Conservation (phyloP, 2,329 filamentous ascomycete species). For the Diaporthe australafricana region DNA sequence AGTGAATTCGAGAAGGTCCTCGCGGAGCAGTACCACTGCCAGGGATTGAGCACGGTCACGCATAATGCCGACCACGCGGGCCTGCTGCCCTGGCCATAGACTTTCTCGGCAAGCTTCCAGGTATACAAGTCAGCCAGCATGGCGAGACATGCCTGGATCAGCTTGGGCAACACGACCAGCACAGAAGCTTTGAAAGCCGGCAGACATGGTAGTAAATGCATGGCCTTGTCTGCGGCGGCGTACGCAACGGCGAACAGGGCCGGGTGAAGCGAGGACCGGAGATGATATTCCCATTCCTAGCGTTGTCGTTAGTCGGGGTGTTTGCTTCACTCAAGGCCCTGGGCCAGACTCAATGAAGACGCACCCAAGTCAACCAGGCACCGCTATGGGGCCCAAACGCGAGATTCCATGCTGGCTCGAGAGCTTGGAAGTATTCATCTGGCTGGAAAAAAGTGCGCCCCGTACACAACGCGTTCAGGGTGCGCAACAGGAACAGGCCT, state of each 20-base stretch:
- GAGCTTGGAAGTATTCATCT: slow-evolving; percentile 95
- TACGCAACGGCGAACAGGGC: slow-evolving; percentile 84
- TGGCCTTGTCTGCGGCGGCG: slow-evolving; percentile 67
- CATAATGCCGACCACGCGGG: slow-evolving; percentile 76
- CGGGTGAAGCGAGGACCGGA: slow-evolving; percentile 94
- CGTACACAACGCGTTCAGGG: slow-evolving; percentile 82
- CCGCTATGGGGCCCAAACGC: slow-evolving; percentile 82
- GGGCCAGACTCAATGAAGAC: slow-evolving; percentile 42
- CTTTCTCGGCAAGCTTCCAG: slow-evolving; percentile 80
- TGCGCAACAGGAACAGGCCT: slow-evolving; percentile 74
- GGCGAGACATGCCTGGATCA: slow-evolving; percentile 81
- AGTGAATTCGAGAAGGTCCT: slow-evolving; percentile 94
- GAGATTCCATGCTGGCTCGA: slow-evolving; percentile 93
- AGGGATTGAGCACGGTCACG: slow-evolving; percentile 81
- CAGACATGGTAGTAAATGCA: slow-evolving; percentile 64
- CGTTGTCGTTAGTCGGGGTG: not conserved
- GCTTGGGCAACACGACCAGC: slow-evolving; percentile 78
- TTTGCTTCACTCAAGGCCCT: slow-evolving; percentile 33
- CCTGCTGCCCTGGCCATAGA: slow-evolving; percentile 76
- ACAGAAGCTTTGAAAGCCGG: slow-evolving; percentile 71
- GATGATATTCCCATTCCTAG: slow-evolving; percentile 91
- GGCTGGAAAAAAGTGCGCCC: slow-evolving; percentile 92
- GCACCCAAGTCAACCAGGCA: slow-evolving; percentile 96
- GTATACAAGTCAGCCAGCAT: slow-evolving; percentile 87
- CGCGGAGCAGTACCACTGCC: slow-evolving; percentile 97